Evolutionary conservation across 345 rosid species (phyloP).

Genomic region (Barbarea vulgaris): DNA sequence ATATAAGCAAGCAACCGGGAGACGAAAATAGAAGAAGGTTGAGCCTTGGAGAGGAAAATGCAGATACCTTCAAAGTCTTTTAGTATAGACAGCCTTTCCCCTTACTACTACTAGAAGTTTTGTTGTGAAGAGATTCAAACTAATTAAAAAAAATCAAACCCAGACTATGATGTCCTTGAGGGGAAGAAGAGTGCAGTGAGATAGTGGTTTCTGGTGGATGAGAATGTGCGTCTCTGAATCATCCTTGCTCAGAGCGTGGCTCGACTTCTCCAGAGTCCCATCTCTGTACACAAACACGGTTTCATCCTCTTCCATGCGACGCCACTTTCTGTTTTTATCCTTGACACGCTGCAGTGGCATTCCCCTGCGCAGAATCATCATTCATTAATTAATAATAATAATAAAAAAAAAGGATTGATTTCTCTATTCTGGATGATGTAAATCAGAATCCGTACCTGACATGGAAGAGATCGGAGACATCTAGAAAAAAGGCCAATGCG

Average conservation of each 20-base stretch:
- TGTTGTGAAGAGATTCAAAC: too few species aligned
- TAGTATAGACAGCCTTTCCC: too few species aligned
- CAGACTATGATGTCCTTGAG: slow-evolving; percentile 40
- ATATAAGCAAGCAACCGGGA: too few species aligned
- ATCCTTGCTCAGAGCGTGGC: neutral
- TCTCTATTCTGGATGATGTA: too few species aligned
- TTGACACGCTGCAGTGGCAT: slow-evolving; percentile 40
- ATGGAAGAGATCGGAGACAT: slow-evolving; percentile 52
- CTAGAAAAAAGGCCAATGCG: slow-evolving; percentile 53
- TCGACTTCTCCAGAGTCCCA: slow-evolving; percentile 48
- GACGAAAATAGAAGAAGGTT: too few species aligned
- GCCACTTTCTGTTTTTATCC: slow-evolving; percentile 46
- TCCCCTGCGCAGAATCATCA: slow-evolving; percentile 43
- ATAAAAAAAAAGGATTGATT: too few species aligned
- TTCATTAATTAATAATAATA: too few species aligned
- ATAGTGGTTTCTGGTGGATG: neutral
- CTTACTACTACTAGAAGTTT: too few species aligned
- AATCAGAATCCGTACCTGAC: slow-evolving; percentile 37
- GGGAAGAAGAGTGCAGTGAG: slow-evolving; percentile 30
- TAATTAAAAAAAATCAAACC: too few species aligned
- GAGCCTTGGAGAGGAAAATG: too few species aligned
- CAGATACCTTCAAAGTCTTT: too few species aligned
- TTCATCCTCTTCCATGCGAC: slow-evolving; percentile 49
- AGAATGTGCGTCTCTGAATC: neutral
- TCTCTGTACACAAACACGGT: slow-evolving; percentile 49